These are phyloP conservation scores for Nematodospora anomalae DNA, from an alignment of 1,139 yeast genomes.

Conservation along the genomic window DNA sequence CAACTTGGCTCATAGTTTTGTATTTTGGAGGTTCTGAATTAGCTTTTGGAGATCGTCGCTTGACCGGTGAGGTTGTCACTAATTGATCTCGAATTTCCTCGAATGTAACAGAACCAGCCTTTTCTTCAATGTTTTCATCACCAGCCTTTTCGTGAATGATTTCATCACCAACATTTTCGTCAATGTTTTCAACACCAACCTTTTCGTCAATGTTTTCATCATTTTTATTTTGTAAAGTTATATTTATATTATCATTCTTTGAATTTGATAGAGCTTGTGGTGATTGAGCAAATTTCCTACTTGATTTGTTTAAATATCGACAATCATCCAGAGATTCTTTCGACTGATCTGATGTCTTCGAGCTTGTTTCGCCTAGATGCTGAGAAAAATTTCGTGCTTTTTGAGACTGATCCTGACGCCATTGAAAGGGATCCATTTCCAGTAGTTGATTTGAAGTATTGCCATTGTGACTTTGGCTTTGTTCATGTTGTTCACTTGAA, in stretches of 20 bases:
- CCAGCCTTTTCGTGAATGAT: not conserved
- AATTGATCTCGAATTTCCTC: not conserved
- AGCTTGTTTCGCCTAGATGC: too few relatives aligned
- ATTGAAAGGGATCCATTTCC: too few relatives aligned
- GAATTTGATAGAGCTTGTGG: not conserved
- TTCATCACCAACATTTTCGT: not conserved
- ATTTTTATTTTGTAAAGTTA: not conserved
- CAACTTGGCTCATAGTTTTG: not conserved
- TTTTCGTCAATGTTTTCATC: not conserved
- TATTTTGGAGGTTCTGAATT: not conserved
- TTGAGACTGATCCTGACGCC: too few relatives aligned
- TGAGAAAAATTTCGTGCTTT: too few relatives aligned
- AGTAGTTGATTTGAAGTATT: too few relatives aligned
- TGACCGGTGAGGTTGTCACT: not conserved
- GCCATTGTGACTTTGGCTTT: too few relatives aligned
- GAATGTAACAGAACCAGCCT: not conserved
- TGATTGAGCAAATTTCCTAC: not conserved
- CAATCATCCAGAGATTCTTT: not conserved
- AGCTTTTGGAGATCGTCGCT: not conserved
- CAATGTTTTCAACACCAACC: not conserved
- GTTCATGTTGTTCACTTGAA: too few relatives aligned
- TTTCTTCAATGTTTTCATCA: not conserved
- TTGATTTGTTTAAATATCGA: not conserved
- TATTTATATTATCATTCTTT: not conserved
- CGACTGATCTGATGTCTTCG: not conserved